Evolutionary conservation across 2,329 filamentous ascomycete genomes (phyloP).

Genomic region (Cladophialophora bantiana): DNA sequence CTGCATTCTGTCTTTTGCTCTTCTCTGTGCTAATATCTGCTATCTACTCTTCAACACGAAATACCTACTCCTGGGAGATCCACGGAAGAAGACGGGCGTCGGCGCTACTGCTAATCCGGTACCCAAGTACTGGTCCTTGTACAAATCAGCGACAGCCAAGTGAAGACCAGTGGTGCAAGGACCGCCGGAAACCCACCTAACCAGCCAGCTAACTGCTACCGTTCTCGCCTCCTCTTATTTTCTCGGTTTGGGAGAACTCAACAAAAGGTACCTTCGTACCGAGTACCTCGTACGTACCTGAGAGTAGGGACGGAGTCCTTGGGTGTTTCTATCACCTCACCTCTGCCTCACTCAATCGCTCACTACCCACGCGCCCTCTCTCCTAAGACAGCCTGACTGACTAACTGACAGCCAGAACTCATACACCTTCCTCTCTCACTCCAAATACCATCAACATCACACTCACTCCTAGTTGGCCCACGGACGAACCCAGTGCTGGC

Average conservation of each 20-base stretch:
- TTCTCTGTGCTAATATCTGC: not conserved
- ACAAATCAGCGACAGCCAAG: conserved; percentile 3
- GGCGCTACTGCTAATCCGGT: not conserved
- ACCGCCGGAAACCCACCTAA: not conserved
- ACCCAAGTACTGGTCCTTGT: not conserved
- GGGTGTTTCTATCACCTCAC: not conserved
- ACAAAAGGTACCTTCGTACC: not conserved
- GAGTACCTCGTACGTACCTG: too few species aligned
- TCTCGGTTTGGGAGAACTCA: not conserved
- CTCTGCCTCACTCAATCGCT: not conserved
- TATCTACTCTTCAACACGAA: too few species aligned
- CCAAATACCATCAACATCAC: not conserved
- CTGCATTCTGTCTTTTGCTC: not conserved
- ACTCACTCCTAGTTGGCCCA: not conserved
- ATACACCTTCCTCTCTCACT: not conserved
- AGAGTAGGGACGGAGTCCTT: too few species aligned
- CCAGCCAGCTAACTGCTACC: not conserved
- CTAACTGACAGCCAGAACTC: not conserved
- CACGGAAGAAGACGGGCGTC: not conserved
- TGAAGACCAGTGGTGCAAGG: not conserved
- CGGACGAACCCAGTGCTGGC: not conserved
- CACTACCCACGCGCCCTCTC: not conserved
- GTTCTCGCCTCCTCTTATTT: not conserved
- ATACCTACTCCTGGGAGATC: not conserved
- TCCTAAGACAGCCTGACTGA: not conserved